phyloP scores from a whole-genome alignment of 2,329 filamentous ascomycete genomes.

The Phyllosticta paracitricarpa region DNA sequence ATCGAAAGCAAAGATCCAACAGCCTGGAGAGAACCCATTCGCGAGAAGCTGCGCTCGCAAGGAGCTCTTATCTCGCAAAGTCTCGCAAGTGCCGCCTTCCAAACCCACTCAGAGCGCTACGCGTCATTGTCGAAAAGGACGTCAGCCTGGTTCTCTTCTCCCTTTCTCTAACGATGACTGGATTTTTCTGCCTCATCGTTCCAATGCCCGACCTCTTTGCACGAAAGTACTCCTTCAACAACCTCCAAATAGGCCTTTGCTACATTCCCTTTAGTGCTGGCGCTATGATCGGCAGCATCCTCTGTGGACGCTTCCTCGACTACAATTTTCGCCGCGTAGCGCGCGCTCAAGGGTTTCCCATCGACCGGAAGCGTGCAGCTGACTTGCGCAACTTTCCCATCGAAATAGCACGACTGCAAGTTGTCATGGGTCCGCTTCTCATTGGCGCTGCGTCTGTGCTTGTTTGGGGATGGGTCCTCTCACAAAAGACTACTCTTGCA shows the following conservation, averaged over 20 bases:
- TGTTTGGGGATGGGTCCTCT: constrained; percentile 34
- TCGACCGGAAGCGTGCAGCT: constrained; percentile 49
- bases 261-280: constrained; percentile 25
- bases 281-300: constrained; percentile 22
- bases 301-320: constrained; percentile 51
- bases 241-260: constrained; percentile 33
- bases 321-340: constrained; percentile 65
- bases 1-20: constrained; percentile 6
- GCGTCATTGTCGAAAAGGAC: constrained; percentile 28
- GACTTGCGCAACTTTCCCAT: constrained; percentile 45
- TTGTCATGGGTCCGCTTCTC: constrained; percentile 29
- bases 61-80: constrained; percentile 13
- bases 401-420: constrained; percentile 34
- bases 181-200: constrained; percentile 28
- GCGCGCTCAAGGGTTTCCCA: constrained; percentile 47
- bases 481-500: constrained; percentile 28
- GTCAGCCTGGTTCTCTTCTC: constrained; percentile 24
- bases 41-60: constrained; percentile 12
- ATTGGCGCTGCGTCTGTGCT: constrained; percentile 24
- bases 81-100: constrained; percentile 27
- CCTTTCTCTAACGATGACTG: constrained; percentile 11
- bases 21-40: constrained; percentile 11
- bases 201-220: constrained; percentile 36
- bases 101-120: constrained; percentile 31
- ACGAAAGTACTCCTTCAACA: constrained; percentile 33